Percentiles rank a stretch among this genome's conserved stretches.
These are phyloP conservation scores for Lagerstroemia speciosa DNA, from an alignment of 345 rosid genomes.

Conservation along the genomic window DNA sequence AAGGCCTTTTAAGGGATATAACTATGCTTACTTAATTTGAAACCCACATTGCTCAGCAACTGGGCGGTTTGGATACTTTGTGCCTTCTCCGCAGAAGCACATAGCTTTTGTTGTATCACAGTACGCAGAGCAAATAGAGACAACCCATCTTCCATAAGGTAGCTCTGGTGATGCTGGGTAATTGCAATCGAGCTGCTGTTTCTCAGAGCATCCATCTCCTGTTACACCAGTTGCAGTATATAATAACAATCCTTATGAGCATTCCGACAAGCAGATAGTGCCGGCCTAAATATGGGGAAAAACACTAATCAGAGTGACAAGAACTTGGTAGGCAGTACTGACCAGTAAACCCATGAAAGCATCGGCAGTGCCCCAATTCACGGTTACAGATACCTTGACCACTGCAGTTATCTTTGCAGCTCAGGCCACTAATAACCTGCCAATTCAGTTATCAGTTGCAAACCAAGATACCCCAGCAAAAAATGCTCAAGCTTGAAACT, in stretches of 20 bases:
- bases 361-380: slow-evolving; percentile 68
- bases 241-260: not conserved
- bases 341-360: slow-evolving; percentile 90
- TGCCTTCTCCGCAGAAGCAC: slow-evolving; percentile 99
- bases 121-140: slow-evolving; percentile 72
- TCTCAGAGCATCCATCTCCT: slow-evolving; percentile 80
- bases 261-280: not conserved
- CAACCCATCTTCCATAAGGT: slow-evolving; percentile 87
- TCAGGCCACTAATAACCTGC: slow-evolving; percentile 65
- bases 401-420: slow-evolving; percentile 59
- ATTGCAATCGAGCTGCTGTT: slow-evolving; percentile 55
- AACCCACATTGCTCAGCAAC: slow-evolving; percentile 86
- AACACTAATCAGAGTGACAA: not conserved
- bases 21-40: slow-evolving; percentile 47
- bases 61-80: slow-evolving; percentile 92
- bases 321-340: slow-evolving; percentile 11
- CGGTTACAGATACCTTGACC: slow-evolving; percentile 85
- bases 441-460: slow-evolving; percentile 11
- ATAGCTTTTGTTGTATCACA: slow-evolving; percentile 90
- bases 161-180: slow-evolving; percentile 53
- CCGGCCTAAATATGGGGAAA: not conserved
- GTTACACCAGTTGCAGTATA: slow-evolving; percentile 18
- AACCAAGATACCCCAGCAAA: not conserved
- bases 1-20: slow-evolving; percentile 1
- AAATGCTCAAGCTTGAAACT: not conserved